A percentile compares a stretch with the other conserved stretches of the same genome.
Conservation (phyloP, 352 stramenopile genomes). For the Phytophthora nicotianae region DNA sequence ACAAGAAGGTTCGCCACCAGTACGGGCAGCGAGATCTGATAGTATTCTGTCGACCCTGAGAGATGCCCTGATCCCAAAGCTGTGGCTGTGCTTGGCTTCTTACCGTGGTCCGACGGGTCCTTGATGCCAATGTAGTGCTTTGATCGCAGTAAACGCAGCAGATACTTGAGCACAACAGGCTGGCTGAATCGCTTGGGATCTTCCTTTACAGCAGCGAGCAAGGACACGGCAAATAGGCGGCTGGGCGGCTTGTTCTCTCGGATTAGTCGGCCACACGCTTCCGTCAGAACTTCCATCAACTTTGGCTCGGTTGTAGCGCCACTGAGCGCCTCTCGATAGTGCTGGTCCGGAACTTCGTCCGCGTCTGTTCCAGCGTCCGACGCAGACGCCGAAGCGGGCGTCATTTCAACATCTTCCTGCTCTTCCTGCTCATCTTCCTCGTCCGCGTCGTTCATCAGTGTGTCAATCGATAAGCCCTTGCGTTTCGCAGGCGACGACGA, state of each 20-base stretch:
- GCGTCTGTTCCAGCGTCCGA: slow-evolving; percentile 30
- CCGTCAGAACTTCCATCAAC: slow-evolving; percentile 62
- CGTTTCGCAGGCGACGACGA: slow-evolving; percentile 47
- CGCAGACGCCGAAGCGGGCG: slow-evolving; percentile 24
- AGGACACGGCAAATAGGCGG: slow-evolving; percentile 60
- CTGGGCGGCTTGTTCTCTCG: slow-evolving; percentile 62
- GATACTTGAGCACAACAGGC: slow-evolving; percentile 72
- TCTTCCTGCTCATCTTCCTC: slow-evolving; percentile 33
- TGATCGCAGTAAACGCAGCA: slow-evolving; percentile 77
- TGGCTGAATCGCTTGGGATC: slow-evolving; percentile 56
- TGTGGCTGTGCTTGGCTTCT: slow-evolving; percentile 28
- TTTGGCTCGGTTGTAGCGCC: slow-evolving; percentile 45
- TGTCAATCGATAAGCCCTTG: slow-evolving; percentile 65
- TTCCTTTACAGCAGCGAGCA: slow-evolving; percentile 68
- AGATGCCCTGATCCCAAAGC: slow-evolving; percentile 28
- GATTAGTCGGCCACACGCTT: slow-evolving; percentile 55
- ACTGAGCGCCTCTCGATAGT: slow-evolving; percentile 52
- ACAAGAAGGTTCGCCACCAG: slow-evolving; percentile 76
- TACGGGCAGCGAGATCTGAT: slow-evolving; percentile 70
- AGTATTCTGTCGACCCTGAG: slow-evolving; percentile 34
- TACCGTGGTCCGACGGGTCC: slow-evolving; percentile 36
- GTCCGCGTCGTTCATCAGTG: slow-evolving; percentile 55
- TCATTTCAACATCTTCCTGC: slow-evolving; percentile 32
- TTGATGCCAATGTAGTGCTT: slow-evolving; percentile 77
- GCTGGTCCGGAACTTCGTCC: slow-evolving; percentile 56